Evolutionary conservation across 2,329 filamentous ascomycete genomes (phyloP).

Genomic region (Alternaria hordeiaustralica): DNA sequence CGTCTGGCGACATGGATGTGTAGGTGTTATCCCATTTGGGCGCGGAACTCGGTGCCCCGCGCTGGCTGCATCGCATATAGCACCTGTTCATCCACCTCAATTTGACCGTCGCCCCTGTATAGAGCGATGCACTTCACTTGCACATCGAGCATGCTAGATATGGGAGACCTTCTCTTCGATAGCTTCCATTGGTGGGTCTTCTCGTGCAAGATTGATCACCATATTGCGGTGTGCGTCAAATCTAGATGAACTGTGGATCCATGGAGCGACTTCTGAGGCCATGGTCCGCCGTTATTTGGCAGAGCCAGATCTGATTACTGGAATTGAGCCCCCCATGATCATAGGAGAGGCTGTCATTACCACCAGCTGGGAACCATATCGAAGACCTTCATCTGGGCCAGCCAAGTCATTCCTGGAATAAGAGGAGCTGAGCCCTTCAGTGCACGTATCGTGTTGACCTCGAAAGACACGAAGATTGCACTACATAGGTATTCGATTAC

Average conservation of each 20-base stretch:
- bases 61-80: neutral
- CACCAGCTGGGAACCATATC: no score
- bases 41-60: neutral
- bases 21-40: neutral
- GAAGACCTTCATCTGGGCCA: neutral
- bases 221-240: neutral
- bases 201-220: neutral
- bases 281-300: neutral
- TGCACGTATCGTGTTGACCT: fast-evolving
- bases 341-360: neutral
- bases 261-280: neutral
- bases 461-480: neutral
- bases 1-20: no score
- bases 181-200: neutral
- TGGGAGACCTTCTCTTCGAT: neutral
- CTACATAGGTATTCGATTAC: neutral
- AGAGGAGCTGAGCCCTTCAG: neutral
- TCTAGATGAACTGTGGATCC: neutral
- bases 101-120: neutral
- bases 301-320: neutral
- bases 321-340: neutral
- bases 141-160: fast-evolving
- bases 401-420: neutral
- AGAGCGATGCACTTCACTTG: neutral
- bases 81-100: neutral